Evolutionary conservation across 495 filamentous ascomycete genomes (phyloP), one percentile per base, ranked within the genome.

Genomic region (Aspergillus nidulans): DNA sequence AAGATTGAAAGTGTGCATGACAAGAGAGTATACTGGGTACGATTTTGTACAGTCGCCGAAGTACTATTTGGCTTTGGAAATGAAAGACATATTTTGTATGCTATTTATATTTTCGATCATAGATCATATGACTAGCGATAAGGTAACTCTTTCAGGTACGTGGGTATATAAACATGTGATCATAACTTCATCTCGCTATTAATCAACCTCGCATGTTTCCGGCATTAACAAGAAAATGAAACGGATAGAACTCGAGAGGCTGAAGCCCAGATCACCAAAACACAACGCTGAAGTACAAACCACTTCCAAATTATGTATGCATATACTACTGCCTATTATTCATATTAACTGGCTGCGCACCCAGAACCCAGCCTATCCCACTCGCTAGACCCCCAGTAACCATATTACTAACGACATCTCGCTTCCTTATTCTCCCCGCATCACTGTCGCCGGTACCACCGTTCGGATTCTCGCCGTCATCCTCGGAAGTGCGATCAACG

Each of bases 331-430:
- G 26, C n/a, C 8, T 48, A 55, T 49, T 55, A 55, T 55, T 41
- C 23, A 55, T 41, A 57, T 69, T 67, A 32, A 79, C 71, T n/a
- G 82, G 77, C 56, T 84, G 85, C 13, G 87, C 87, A 57, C 86
- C 87, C 56, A 95, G 79, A 34, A 95, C 77, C 90, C 90, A 95
- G 2, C 90, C 90, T 61, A 95, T 83, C 3, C 90, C 90, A 62
- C 85, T 88, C 1, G 87, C 90, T 59, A 95, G 69, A 13, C 67
- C 90, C 63, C 76, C 88, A 60, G 67, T 91, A 68, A 77, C 84
- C 86, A 81, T 91, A 75, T 75, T 88, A 69, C 69, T 81, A 48
- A 95, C 78, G 71, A 92, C 82, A 75, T 95, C 90, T 58, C 91
- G 77, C 73, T 92, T 94, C 41, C 90, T 74, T 21, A 83, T 79